Conservation (phyloP, 495 filamentous ascomycete species). For the Mycothermus thermophilus region DNA sequence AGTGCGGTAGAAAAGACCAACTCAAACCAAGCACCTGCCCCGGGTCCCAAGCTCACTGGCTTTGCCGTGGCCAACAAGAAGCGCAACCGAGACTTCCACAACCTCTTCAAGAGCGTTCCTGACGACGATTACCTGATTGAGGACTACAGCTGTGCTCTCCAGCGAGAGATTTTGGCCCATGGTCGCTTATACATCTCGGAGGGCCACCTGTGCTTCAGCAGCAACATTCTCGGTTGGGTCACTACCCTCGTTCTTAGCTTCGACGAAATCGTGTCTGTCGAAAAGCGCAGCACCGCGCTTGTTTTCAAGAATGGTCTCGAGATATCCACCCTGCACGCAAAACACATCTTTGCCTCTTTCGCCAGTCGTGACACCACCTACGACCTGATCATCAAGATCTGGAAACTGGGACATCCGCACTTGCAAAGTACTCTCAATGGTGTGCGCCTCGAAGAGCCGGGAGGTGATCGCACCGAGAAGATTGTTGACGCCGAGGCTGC, state of each 20-base stretch:
- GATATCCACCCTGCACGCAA: slow-evolving; percentile 88
- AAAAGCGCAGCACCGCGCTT: slow-evolving; percentile 91
- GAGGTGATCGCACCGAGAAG: slow-evolving; percentile 84
- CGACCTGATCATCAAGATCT: slow-evolving; percentile 92
- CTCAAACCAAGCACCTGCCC: slow-evolving; percentile 42
- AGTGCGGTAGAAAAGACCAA: slow-evolving; percentile 50
- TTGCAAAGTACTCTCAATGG: slow-evolving; percentile 81
- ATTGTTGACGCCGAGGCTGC: slow-evolving; percentile 41
- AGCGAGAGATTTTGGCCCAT: slow-evolving; percentile 89
- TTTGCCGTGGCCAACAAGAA: slow-evolving; percentile 95
- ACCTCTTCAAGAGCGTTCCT: slow-evolving; percentile 85
- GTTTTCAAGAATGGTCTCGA: slow-evolving; percentile 97
- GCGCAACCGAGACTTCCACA: slow-evolving; percentile 89
- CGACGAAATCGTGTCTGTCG: slow-evolving; percentile 89
- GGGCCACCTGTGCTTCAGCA: slow-evolving; percentile 95
- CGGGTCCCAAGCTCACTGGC: slow-evolving; percentile 65
- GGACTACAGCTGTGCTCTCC: slow-evolving; percentile 92
- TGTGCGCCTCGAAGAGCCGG: slow-evolving; percentile 61
- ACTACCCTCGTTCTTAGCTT: slow-evolving; percentile 96
- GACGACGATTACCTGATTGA: slow-evolving; percentile 98
- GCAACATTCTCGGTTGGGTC: slow-evolving; percentile 96
- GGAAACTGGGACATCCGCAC: slow-evolving; percentile 89
- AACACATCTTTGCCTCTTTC: slow-evolving; percentile 90
- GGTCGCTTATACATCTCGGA: slow-evolving; percentile 93
- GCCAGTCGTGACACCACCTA: slow-evolving; percentile 91